Percentiles rank a stretch among this genome's conserved stretches.
Evolutionary conservation across 1,284 basidiomycete species (phyloP).

Genomic region (Cutaneotrichosporon curvatum): DNA sequence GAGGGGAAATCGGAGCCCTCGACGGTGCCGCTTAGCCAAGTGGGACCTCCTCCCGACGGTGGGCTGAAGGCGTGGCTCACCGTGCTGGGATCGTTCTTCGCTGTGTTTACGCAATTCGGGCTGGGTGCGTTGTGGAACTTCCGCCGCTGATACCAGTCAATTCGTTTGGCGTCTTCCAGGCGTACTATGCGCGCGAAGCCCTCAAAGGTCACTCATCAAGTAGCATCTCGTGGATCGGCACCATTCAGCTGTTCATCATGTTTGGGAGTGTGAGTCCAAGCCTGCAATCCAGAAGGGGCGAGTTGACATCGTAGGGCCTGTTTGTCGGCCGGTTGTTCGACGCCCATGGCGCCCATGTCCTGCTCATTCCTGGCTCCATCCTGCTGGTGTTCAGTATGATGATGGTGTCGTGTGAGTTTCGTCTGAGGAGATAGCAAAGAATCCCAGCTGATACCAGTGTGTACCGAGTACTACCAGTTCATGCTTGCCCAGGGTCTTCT

Average conservation of each 20-base stretch:
- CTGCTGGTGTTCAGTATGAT: slow-evolving; percentile 46
- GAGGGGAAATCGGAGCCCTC: too few relatives aligned
- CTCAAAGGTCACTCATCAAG: slow-evolving; percentile 19
- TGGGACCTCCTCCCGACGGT: slow-evolving; percentile 6
- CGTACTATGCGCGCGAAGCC: slow-evolving; percentile 23
- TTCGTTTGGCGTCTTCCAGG: slow-evolving; percentile 27
- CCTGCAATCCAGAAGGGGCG: too few relatives aligned
- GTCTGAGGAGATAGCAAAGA: too few relatives aligned
- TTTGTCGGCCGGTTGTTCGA: slow-evolving; percentile 18
- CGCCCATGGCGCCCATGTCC: slow-evolving; percentile 35
- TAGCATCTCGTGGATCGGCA: slow-evolving; percentile 60
- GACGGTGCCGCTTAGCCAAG: too few relatives aligned
- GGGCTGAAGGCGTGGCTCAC: slow-evolving; percentile 9
- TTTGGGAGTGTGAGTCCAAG: too few relatives aligned
- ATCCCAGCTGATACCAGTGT: too few relatives aligned
- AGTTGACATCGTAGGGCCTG: too few relatives aligned
- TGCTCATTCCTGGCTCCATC: slow-evolving; percentile 48
- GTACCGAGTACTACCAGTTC: slow-evolving; percentile 55
- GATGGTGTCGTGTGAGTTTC: slow-evolving; percentile 40
- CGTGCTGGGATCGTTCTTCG: slow-evolving; percentile 6
- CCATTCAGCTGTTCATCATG: slow-evolving; percentile 55
- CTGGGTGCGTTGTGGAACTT: background rate
- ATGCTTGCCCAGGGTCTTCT: slow-evolving; percentile 24
- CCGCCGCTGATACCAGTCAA: slow-evolving; percentile 10
- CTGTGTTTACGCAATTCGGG: slow-evolving; percentile 12